phyloP scores from a whole-genome alignment of 768 basidiomycete genomes.

The Mycena vulgaris region DNA sequence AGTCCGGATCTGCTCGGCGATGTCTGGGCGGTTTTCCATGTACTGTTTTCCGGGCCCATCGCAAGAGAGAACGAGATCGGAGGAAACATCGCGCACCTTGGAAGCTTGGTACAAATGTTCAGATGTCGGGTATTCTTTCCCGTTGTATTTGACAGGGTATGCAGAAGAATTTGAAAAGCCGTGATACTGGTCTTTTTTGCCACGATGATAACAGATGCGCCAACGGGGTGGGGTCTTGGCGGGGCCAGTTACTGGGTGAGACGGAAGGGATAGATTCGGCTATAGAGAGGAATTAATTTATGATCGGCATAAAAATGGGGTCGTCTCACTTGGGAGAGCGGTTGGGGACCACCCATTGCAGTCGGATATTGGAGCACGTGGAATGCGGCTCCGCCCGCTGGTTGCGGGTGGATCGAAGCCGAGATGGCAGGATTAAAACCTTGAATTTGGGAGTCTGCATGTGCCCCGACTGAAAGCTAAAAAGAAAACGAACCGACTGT shows the following conservation, averaged over 20 bases:
- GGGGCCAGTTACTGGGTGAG: too few species aligned
- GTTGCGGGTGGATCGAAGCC: too few species aligned
- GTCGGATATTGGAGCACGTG: too few species aligned
- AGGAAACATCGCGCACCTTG: constrained; percentile 1
- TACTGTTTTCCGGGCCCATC: background rate
- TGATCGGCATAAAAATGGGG: too few species aligned
- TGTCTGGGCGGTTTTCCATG: too few species aligned
- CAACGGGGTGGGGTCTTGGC: too few species aligned
- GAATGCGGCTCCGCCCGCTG: too few species aligned
- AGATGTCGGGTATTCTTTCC: background rate
- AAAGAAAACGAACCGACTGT: background rate
- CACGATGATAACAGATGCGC: background rate
- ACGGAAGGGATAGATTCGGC: too few species aligned
- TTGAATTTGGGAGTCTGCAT: background rate
- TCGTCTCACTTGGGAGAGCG: too few species aligned
- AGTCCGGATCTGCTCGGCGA: too few species aligned
- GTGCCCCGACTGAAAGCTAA: background rate
- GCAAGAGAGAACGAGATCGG: background rate
- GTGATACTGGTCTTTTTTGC: background rate
- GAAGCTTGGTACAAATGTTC: constrained; percentile 1
- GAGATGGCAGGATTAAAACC: background rate
- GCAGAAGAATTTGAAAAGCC: constrained; percentile 47
- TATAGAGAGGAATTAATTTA: too few species aligned
- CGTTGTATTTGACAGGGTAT: background rate
- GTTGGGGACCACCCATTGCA: too few species aligned